phyloP scores from a whole-genome alignment of 495 filamentous ascomycete genomes.

The Daldinia caldariorum region DNA sequence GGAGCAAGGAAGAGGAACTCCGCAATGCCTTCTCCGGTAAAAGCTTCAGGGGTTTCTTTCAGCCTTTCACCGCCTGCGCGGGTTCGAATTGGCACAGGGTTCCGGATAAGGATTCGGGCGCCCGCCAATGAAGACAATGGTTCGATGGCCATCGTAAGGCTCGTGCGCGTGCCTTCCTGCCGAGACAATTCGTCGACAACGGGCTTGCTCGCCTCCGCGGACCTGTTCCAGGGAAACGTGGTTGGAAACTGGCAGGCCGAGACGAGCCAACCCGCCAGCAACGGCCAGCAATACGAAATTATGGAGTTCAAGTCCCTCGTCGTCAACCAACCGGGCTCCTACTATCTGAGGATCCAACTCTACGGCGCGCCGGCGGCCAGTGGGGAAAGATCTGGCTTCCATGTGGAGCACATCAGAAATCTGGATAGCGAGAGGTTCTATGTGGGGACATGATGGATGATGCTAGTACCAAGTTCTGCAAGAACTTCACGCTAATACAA shows the following conservation, averaged over 20 bases:
- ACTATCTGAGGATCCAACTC: conserved; percentile 21
- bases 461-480: background rate
- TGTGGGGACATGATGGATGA: conserved; percentile 13
- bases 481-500: background rate
- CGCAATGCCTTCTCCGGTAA: conserved; percentile 15
- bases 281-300: conserved; percentile 13
- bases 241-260: conserved; percentile 28
- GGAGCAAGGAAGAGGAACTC: background rate
- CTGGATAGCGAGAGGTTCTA: conserved; percentile 25
- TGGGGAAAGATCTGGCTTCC: conserved; percentile 4
- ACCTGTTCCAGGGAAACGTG: conserved; percentile 11
- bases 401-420: conserved; percentile 27
- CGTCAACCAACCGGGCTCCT: conserved; percentile 16
- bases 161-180: conserved; percentile 6
- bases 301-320: conserved; percentile 28
- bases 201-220: conserved; percentile 9
- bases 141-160: conserved; percentile 19
- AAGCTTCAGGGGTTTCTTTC: conserved; percentile 14
- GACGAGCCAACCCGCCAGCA: background rate
- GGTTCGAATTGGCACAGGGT: conserved; percentile 14
- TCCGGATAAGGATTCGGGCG: conserved; percentile 22
- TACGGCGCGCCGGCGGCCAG: conserved; percentile 22
- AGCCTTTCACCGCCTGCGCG: conserved; percentile 17
- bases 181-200: background rate
- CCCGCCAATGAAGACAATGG: conserved; percentile 26